Base-by-base conservation (phyloP, 352 stramenopile species). In the Thalassiosira exigua region DNA sequence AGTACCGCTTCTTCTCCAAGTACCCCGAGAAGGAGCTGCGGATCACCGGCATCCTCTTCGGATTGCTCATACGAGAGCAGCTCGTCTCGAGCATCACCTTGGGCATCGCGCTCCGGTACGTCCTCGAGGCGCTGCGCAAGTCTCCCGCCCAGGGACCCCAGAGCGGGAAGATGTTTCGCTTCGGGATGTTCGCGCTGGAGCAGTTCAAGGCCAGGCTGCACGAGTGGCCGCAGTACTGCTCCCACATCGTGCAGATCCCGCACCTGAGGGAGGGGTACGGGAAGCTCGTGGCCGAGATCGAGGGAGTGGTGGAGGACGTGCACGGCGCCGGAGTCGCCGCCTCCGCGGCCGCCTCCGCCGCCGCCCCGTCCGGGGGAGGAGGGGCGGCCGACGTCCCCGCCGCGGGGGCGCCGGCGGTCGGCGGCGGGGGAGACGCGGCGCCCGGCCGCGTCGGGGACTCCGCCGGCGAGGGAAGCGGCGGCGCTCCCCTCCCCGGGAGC, bases 1-100 rank as follows among this genome's bases (percentile, higher is more conserved):
- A 99, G 86, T 99, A 99, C 84, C 92, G 96, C 57, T 99, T 99
- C 89, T 99, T 99, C 80, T 96, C 96, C 39, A 97, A 97, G 69
- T 99, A 99, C 80, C 97, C 97, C 4, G 97, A 99, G 82, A 99
- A 98, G 69, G 97, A 99, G 82, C 82, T 99, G 36, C 95, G 97
- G 3, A 99, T 99, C 80, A 99, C 97, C 4, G 97, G 96, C 24
- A 97, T 98, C 69, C 90, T 99, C 3, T 99, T 99, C 75, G 97
- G 97, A 24, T 96, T 97, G 46, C 91, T 99, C 3, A 99, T 99
- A 79, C 95, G 99, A 84, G 96, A 99, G 72, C 96, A 99, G 81
- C 92, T 99, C 27, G 93, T 99, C 32, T 96, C 94, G 56, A 96
- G 94, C 27, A 99, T 99, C 62, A 99, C 98, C 19, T 84, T 99